phyloP scores from a whole-genome alignment of 495 filamentous ascomycete species.

The Tuber indicum region DNA sequence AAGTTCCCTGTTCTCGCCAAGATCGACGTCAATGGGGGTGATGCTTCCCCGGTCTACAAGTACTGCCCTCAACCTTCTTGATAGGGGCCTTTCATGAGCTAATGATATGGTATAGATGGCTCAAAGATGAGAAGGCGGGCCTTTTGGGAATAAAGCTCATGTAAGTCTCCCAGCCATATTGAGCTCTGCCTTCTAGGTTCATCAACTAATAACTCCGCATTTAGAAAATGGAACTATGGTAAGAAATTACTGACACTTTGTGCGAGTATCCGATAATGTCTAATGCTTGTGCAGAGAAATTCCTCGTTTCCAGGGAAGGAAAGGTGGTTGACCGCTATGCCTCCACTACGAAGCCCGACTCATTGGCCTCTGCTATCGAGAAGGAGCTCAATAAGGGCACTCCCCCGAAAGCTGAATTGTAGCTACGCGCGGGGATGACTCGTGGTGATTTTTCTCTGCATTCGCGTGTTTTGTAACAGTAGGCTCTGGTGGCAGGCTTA shows the following conservation, averaged over 20 bases:
- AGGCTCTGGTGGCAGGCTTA: background rate
- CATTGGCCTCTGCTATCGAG: constrained; percentile 64
- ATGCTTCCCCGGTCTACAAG: constrained; percentile 71
- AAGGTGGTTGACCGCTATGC: constrained; percentile 76
- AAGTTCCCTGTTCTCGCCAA: constrained; percentile 88
- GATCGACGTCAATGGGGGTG: constrained; percentile 81
- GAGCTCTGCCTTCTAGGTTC: background rate
- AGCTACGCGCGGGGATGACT: background rate
- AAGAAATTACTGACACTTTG: background rate
- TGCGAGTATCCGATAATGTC: constrained; percentile 56
- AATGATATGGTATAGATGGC: constrained; percentile 36
- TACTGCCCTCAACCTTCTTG: constrained; percentile 45
- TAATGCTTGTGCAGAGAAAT: constrained; percentile 66
- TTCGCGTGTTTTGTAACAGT: background rate
- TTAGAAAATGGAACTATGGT: constrained; percentile 42
- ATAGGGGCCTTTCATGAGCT: background rate
- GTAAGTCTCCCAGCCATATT: constrained; percentile 49
- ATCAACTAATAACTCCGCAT: constrained; percentile 12
- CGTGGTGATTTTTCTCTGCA: background rate
- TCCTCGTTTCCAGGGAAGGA: constrained; percentile 78
- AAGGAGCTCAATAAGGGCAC: constrained; percentile 59
- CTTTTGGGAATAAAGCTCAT: constrained; percentile 76
- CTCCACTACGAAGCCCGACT: constrained; percentile 77
- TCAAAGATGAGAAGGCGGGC: constrained; percentile 81
- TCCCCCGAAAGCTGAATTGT: constrained; percentile 16